Base-by-base conservation (phyloP, 495 filamentous ascomycete genomes). In the Pyrenopolyporus hunteri region DNA sequence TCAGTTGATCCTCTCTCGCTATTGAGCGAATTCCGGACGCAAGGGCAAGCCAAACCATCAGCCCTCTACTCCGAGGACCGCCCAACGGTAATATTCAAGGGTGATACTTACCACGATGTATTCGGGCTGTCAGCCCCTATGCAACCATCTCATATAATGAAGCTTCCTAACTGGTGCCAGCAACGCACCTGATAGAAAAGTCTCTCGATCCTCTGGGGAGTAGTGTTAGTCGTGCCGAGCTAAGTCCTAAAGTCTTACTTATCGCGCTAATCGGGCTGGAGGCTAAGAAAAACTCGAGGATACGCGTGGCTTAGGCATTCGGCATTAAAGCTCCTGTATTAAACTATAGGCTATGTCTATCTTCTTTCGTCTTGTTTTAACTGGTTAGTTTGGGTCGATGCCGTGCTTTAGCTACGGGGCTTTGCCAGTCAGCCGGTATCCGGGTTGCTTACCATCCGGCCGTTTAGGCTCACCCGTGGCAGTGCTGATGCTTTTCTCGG, bases 371-470 rank as follows among this genome's bases (percentile, higher is more conserved):
- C 40, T 2, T 16, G 4, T 17, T 47, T n/a, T 40, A 25, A 48
- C 25, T 60, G 32, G 40, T 25, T 11, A 3, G n/a, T 4, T 10
- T 26, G 16, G 2, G 28, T 17, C 5, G 32, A 40, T 53, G 8
- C 16, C 48, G 25, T 46, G 32, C 29, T 53, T 33, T 20, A 17
- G 7, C 22, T 31, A 37, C 14, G 44, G 29, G 51, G 35, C 50
- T 56, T 55, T 17, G 37, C 51, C 35, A 36, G 59, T 62, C 59
- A 62, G 50, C 51, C 45, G 59, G 51, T 49, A 22, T 14, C 29
- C 35, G 35, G 35, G 17, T 28, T 16, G 44, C 51, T 45, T 29
- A 33, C 43, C 6, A 56, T 45, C 36, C 37, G 50, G 35, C 43
- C 25, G 39, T 31, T 31, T 28, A 35, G 20, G 26, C 20, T 56